phyloP scores from a whole-genome alignment of 2,329 filamentous ascomycete species.

The Colletotrichum gloeosporioides region DNA sequence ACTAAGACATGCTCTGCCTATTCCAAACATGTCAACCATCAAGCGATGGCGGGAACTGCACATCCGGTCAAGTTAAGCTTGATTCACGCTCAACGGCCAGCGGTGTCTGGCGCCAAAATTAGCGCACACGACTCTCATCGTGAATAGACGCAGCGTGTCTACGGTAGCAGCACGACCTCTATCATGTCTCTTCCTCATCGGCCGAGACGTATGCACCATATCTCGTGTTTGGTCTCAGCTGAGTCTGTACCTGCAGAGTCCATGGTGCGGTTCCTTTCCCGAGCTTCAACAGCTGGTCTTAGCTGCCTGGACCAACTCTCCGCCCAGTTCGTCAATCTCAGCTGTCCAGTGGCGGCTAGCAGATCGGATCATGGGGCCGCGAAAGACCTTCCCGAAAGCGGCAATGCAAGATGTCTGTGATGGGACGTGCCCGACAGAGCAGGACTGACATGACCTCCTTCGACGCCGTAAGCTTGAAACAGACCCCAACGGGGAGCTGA shows the following conservation, averaged over 20 bases:
- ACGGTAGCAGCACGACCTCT: not conserved
- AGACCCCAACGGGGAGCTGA: slow-evolving; percentile 3
- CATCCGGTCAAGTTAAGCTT: not conserved
- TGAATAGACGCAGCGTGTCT: not conserved
- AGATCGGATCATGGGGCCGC: not conserved
- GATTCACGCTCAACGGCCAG: not conserved
- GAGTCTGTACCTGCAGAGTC: not conserved
- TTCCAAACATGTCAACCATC: not conserved
- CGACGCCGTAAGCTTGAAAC: not conserved
- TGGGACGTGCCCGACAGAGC: not conserved
- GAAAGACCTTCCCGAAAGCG: not conserved
- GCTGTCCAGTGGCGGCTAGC: not conserved
- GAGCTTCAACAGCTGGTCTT: not conserved
- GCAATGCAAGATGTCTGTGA: not conserved
- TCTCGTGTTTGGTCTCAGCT: not conserved
- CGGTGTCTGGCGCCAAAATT: slow-evolving; percentile 19
- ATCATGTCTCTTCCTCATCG: not conserved
- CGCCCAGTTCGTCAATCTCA: not conserved
- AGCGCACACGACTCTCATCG: not conserved
- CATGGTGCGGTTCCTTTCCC: not conserved
- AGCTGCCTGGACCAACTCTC: not conserved
- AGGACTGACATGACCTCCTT: not conserved
- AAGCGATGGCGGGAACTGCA: not conserved
- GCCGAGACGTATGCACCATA: not conserved
- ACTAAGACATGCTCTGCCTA: not conserved